Evolutionary conservation across 2,329 filamentous ascomycete species (phyloP).

Genomic region (Aciculosporium take): DNA sequence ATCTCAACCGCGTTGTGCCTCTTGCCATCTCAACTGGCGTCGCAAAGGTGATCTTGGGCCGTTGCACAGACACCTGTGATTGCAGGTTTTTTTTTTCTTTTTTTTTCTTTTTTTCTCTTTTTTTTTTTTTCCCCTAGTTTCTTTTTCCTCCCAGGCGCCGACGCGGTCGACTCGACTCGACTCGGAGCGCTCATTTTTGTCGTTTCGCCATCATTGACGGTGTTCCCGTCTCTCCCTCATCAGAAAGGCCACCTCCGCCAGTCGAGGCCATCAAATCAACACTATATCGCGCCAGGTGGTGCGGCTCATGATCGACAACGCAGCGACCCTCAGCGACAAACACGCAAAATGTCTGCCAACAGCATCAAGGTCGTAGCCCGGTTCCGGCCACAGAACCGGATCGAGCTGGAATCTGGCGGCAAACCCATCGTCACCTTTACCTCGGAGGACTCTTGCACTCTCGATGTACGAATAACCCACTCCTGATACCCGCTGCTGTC

Average conservation of each 20-base stretch:
- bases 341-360: constrained; percentile 41
- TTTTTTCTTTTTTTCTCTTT: neutral
- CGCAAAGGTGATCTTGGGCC: constrained; percentile 1
- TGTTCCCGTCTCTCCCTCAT: too few relatives aligned
- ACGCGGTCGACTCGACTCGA: neutral
- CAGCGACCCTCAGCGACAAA: constrained; percentile 2
- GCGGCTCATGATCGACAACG: constrained; percentile 7
- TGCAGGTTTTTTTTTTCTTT: neutral
- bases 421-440: constrained; percentile 84
- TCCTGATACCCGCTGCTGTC: constrained; percentile 1
- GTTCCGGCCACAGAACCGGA: constrained; percentile 91
- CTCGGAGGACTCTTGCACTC: constrained; percentile 71
- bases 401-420: constrained; percentile 80
- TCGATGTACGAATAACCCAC: constrained; percentile 50
- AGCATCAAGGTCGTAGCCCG: constrained; percentile 87
- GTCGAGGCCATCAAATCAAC: too few relatives aligned
- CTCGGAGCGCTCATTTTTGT: neutral
- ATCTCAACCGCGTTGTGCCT: neutral
- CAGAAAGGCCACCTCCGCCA: too few relatives aligned
- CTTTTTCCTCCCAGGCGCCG: neutral
- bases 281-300: constrained; percentile 1
- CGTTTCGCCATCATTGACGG: too few relatives aligned
- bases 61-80: constrained; percentile 3
- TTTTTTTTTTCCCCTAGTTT: neutral
- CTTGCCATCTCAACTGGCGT: constrained; percentile 1